These are phyloP conservation scores for Zymoseptoria crescenta DNA, from an alignment of 2,329 filamentous ascomycete genomes.

Conservation along the genomic window DNA sequence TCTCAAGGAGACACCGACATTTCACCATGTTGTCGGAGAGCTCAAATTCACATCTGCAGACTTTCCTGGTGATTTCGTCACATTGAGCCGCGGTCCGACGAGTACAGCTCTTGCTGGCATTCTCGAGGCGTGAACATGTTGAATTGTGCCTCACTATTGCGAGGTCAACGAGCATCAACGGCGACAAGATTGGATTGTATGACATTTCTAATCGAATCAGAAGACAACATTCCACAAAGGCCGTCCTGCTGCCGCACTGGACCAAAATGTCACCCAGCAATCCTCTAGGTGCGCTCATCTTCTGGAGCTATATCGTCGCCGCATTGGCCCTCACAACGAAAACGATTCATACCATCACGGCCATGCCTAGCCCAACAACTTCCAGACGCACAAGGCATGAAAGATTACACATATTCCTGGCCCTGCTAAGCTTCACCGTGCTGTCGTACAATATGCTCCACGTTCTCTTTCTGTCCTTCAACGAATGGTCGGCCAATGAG, in stretches of 20 bases:
- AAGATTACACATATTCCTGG: constrained; percentile 17
- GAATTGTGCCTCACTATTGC: neutral
- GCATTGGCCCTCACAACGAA: constrained; percentile 22
- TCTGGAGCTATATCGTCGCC: constrained; percentile 29
- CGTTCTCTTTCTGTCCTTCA: constrained; percentile 28
- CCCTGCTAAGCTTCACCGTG: constrained; percentile 24
- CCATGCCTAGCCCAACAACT: neutral
- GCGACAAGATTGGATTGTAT: neutral
- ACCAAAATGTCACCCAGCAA: constrained; percentile 8
- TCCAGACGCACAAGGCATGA: constrained; percentile 2
- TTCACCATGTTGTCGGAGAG: neutral
- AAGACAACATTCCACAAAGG: neutral
- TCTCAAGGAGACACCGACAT: neutral
- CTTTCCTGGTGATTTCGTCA: neutral
- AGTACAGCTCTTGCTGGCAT: neutral
- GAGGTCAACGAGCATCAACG: neutral
- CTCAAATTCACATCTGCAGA: neutral
- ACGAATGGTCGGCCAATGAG: constrained; percentile 16
- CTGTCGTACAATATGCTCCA: constrained; percentile 30
- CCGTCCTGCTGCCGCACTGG: neutral
- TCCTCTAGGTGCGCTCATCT: constrained; percentile 24
- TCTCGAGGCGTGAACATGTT: neutral
- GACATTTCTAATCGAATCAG: neutral
- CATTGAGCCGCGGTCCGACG: neutral
- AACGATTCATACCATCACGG: constrained; percentile 14